Evolutionary conservation across 2,329 filamentous ascomycete genomes (phyloP), one percentile per base, ranked within the genome.

Genomic region (Chaetomium strumarium): DNA sequence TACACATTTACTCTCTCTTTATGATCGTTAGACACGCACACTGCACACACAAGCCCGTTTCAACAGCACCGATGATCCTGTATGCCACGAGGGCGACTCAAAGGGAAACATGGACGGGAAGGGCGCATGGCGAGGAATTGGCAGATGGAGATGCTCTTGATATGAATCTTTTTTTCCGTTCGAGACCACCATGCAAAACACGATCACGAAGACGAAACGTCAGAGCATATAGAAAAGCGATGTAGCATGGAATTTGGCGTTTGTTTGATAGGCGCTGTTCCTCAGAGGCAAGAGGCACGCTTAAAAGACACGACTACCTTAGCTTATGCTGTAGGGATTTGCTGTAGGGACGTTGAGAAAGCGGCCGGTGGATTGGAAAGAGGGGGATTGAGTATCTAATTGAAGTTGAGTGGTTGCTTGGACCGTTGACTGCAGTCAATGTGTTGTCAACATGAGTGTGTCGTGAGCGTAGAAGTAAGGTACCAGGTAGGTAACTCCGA

Each of bases 21-120:
- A 44, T 60, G 67, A 64, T 59, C 55, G 63, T 61, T 60, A 16
- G 3, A 43, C 36, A 47, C 30, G 37, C 19, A 39, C 49, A 42
- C 5, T 42, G 24, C 33, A 34, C 30, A 30, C 16, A 29, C n/a
- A 50, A 7, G 4, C 24, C 24, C 24, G 24, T 24, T 24, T 24
- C 39, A 50, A 30, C 40, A 42, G 46, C 30, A 49, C 46, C 46
- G 46, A 49, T 30, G 46, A 42, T 49, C 38, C 16, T 42, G 38
- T n/a, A 29, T 31, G 14, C 34, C n/a, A 34, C 24, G 46, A 29
- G 33, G 38, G 38, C 13, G 46, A 49, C 36, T 14, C 16, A 13
- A 16, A 29, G 46, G 31, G 7, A 10, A 19, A 14, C 16, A 36
- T n/a, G 17, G 13, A n/a, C 3, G 19, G 19, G 20, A 19, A 29